Percentiles rank a stretch among this genome's conserved stretches.
Conservation (phyloP, 306 rosid genomes). For the Lathyrus sativus region DNA sequence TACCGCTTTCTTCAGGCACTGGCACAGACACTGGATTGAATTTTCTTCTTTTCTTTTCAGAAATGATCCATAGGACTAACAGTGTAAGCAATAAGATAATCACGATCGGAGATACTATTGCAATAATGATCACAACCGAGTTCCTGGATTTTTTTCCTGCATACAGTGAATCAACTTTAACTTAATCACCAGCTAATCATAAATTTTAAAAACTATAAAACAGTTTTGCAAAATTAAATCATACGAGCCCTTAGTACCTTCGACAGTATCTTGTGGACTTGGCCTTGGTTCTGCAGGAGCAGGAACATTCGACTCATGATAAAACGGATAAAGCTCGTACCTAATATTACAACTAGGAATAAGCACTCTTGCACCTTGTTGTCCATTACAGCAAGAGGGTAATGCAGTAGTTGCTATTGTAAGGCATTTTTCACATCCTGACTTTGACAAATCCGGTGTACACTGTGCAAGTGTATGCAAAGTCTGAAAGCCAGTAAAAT, state of each 20-base stretch:
- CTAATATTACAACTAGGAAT: constrained; percentile 29
- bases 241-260: neutral
- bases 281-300: neutral
- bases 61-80: constrained; percentile 16
- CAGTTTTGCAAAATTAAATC: no score
- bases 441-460: constrained; percentile 36
- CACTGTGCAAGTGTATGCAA: constrained; percentile 46
- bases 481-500: constrained; percentile 5
- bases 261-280: neutral
- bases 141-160: constrained; percentile 38
- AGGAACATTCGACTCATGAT: neutral
- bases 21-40: neutral
- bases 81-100: constrained; percentile 2
- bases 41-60: constrained; percentile 26
- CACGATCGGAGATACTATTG: constrained; percentile 40
- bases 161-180: constrained; percentile 6
- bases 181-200: neutral
- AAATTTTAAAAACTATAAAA: no score
- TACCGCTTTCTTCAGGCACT: constrained; percentile 34
- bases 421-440: constrained; percentile 33
- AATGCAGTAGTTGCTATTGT: neutral
- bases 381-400: constrained; percentile 18
- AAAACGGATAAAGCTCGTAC: constrained; percentile 23
- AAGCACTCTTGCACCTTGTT: constrained; percentile 23
- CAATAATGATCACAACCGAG: constrained; percentile 8